Conservation (phyloP, 305 asterid species). For the Striga hermonthica region DNA sequence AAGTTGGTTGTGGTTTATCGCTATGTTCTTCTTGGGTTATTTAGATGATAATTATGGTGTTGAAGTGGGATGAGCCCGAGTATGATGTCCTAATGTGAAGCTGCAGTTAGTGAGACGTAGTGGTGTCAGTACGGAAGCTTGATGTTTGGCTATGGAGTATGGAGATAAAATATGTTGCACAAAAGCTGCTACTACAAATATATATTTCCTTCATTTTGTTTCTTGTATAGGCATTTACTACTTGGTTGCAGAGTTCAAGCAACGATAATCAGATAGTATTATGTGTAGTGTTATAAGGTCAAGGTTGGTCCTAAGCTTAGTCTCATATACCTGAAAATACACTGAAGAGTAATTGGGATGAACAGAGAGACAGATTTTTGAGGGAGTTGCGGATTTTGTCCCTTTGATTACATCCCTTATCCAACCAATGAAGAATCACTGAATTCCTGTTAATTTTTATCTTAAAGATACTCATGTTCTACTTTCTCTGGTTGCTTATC, state of each 20-base stretch:
- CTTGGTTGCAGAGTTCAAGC: not conserved
- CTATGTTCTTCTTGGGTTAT: not conserved
- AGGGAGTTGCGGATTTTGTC: slow-evolving; percentile 9
- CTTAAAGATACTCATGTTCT: slow-evolving; percentile 6
- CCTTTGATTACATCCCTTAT: slow-evolving; percentile 5
- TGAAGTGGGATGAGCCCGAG: not conserved
- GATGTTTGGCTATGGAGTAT: not conserved
- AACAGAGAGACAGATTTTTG: slow-evolving; percentile 4
- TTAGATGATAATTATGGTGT: slow-evolving; percentile 1
- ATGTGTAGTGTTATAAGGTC: not conserved
- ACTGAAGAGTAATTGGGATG: not conserved
- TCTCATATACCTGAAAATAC: slow-evolving; percentile 1
- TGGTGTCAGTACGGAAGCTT: not conserved
- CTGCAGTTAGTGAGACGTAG: not conserved
- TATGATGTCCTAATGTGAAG: not conserved
- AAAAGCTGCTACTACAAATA: not conserved
- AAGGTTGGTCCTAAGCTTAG: slow-evolving; percentile 12
- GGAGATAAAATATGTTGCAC: not conserved
- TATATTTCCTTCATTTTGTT: not conserved
- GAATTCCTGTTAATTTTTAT: slow-evolving; percentile 21
- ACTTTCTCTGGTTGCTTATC: slow-evolving; percentile 27
- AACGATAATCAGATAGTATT: not conserved
- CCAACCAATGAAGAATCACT: slow-evolving; percentile 12
- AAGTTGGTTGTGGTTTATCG: not conserved
- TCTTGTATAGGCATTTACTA: not conserved